phyloP scores from a whole-genome alignment of 805 yeast genomes.

The Pichia occidentalis region DNA sequence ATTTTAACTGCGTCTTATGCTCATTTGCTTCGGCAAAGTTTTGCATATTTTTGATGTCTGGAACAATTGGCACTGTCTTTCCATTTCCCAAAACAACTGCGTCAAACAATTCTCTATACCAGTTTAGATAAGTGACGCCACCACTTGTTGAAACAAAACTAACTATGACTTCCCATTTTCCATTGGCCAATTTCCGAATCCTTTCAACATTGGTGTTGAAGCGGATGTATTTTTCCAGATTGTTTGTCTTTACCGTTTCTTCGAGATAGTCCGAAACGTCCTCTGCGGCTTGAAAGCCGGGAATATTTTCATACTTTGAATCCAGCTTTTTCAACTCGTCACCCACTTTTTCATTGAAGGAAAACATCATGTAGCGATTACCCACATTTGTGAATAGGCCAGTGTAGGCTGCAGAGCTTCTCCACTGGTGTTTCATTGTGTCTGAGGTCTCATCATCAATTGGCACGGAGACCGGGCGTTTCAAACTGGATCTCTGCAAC shows the following conservation, averaged over 20 bases:
- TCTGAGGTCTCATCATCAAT: slow-evolving; percentile 1
- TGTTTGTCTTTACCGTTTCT: slow-evolving; percentile 18
- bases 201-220: slow-evolving; percentile 37
- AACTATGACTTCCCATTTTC: slow-evolving; percentile 33
- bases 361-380: slow-evolving; percentile 33
- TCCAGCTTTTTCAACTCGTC: slow-evolving; percentile 10
- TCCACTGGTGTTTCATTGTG: slow-evolving; percentile 29
- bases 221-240: slow-evolving; percentile 32
- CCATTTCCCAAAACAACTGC: slow-evolving; percentile 62
- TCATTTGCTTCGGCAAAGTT: slow-evolving; percentile 34
- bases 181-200: slow-evolving; percentile 24
- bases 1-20: slow-evolving; percentile 41
- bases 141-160: slow-evolving; percentile 13
- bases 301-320: slow-evolving; percentile 11
- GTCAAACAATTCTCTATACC: slow-evolving; percentile 48
- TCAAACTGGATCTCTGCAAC: slow-evolving; percentile 32
- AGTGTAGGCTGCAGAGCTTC: slow-evolving; percentile 32
- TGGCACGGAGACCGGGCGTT: slow-evolving; percentile 27
- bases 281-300: slow-evolving; percentile 25
- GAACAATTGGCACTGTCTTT: slow-evolving; percentile 52
- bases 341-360: slow-evolving; percentile 25
- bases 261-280: slow-evolving; percentile 18
- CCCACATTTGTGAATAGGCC: slow-evolving; percentile 40
- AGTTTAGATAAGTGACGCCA: slow-evolving; percentile 16
- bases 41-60: slow-evolving; percentile 32